Evolutionary conservation across 257 asterid species (phyloP).

Genomic region (Coffea canephora): DNA sequence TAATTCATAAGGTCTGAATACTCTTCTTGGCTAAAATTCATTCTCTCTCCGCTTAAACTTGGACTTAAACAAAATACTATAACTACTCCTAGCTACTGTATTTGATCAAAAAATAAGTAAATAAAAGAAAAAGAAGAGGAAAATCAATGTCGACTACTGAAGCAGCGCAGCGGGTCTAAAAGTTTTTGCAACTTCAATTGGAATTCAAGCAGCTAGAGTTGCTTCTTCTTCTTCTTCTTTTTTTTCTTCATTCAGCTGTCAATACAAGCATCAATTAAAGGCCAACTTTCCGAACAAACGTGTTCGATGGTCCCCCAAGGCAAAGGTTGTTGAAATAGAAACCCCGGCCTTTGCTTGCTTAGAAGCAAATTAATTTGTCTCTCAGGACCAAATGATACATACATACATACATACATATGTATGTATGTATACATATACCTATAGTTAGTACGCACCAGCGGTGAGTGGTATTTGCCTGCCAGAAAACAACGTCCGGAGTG

Average conservation of each 20-base stretch:
- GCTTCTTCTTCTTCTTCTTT: conserved; percentile 22
- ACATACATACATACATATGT: not conserved
- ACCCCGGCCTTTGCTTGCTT: conserved; percentile 4
- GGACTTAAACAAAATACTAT: not conserved
- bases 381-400: not conserved
- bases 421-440: too few species aligned
- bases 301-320: conserved; percentile 46
- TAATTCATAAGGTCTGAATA: too few species aligned
- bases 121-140: not conserved
- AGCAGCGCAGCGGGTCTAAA: not conserved
- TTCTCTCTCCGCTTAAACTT: not conserved
- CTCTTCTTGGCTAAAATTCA: not conserved
- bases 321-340: conserved; percentile 1
- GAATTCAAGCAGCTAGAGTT: conserved; percentile 12
- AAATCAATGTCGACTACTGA: not conserved
- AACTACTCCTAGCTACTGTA: too few species aligned
- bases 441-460: too few species aligned
- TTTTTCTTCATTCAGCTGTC: conserved; percentile 32
- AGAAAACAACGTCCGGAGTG: not conserved
- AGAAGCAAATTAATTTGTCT: conserved; percentile 10
- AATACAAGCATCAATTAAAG: conserved; percentile 41
- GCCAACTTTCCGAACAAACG: conserved; percentile 35
- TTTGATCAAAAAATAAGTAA: not conserved
- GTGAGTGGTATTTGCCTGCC: too few species aligned
- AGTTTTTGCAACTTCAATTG: not conserved